Conservation (phyloP, 495 filamentous ascomycete genomes). For the Penicillium dipodomyicola region DNA sequence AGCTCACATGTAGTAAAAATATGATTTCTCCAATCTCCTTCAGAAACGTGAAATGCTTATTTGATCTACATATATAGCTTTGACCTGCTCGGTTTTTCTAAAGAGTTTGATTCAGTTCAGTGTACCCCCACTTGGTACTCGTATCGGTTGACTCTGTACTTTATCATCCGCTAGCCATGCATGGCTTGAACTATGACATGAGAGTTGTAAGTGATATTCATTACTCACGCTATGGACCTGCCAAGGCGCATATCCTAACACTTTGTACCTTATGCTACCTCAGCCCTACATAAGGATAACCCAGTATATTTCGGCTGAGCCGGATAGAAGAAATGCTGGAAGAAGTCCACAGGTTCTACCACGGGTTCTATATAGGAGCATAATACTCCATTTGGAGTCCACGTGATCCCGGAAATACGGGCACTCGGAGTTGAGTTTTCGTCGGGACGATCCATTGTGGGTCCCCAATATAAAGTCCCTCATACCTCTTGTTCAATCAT, state of each 20-base stretch:
- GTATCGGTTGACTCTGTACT: no score
- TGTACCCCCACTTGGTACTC: no score
- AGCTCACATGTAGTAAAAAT: no score
- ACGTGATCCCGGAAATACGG: slow-evolving; percentile 13
- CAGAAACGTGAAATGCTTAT: no score
- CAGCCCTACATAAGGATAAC: neutral
- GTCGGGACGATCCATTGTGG: slow-evolving; percentile 13
- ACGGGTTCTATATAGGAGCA: slow-evolving; percentile 2
- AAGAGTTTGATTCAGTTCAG: no score
- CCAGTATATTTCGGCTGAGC: neutral
- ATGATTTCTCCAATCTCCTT: no score
- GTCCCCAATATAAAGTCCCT: slow-evolving; percentile 10
- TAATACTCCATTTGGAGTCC: slow-evolving; percentile 2
- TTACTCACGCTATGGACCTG: no score
- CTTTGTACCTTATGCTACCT: neutral
- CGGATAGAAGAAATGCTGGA: slow-evolving; percentile 3
- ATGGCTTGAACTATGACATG: no score
- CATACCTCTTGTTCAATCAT: slow-evolving; percentile 1
- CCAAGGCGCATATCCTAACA: neutral
- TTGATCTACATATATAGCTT: no score
- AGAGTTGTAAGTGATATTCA: no score
- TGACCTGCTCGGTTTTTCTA: no score
- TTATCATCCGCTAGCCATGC: no score
- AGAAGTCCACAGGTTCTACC: neutral
- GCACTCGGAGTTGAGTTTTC: neutral